Base-by-base conservation (phyloP, 2,329 filamentous ascomycete species). In the Dactylellina parvicollis region DNA sequence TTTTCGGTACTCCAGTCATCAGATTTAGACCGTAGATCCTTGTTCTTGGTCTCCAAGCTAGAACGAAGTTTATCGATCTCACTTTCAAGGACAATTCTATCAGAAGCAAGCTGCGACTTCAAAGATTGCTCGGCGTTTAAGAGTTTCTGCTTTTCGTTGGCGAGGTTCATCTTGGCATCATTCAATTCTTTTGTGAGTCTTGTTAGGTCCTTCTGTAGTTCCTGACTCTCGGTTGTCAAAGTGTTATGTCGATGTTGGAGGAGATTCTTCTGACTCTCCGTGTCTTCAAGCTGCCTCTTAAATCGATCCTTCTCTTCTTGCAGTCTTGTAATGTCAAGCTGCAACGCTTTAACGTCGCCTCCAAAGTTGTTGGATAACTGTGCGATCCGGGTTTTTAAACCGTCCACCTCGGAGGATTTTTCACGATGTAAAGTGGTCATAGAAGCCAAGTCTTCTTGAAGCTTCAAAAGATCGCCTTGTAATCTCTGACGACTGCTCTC, bases 71-170 rank as follows among this genome's bases (percentile, higher is more conserved):
- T 74, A 18, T 78, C 76, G 9, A 78, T 57, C 46, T 77, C 75
- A 20, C 76, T 75, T 30, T 76, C 75, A 7, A 78, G 54, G 8
- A 46, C 74, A 7, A 76, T 77, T 56, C 75, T 77, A 28, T 77
- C 76, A 10, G 75, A 86, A 10, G 60, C 55, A 3, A 73, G 55
- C 32, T 73, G 69, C 14, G 69, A 30, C 20, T 66, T 73, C 22
- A 73, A 32, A 59, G 90, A 88, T 89, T 90, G 92, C 77, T 88
- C 87, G 75, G 92, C 89, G 79, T 86, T 87, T 36, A 90, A 82
- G 61, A 87, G 83, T 66, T 86, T 86, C 75, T 90, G 88, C 50
- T 86, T 86, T 50, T 88, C 84, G 3, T 86, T 80, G 4, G 85
- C 84, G 71, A 86, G 85, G 49, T 86, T 84, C 69, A 49, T 38